Base-by-base conservation (phyloP, 2,329 filamentous ascomycete species). In the Boeremia exigua region DNA sequence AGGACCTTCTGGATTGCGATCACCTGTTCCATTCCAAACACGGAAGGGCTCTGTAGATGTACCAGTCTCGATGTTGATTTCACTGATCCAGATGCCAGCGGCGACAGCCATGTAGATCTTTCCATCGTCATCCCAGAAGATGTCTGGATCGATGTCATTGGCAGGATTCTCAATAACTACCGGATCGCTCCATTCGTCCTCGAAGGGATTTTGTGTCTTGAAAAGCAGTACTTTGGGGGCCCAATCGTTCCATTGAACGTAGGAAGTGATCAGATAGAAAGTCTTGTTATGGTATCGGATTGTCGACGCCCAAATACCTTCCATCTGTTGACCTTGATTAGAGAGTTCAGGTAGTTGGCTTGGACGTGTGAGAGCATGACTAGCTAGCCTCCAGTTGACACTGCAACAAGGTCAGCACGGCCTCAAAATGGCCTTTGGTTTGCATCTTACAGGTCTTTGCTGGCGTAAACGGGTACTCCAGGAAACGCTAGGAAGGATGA, bases 71-170 rank as follows among this genome's bases (percentile, higher is more conserved):
- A 77, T 63, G 47, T 77, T 63, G 25, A 77, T 65, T 19, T 68
- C 63, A 12, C 60, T 53, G 15, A 72, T 61, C 15, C 63, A 54
- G 25, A 75, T 72, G 1, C 70, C 71, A 12, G 28, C 27, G 8
- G 40, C 49, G 11, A 48, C 45, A 39, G 67, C 62, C 40, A 74
- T 78, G 53, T 85, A 86, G 0, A 79, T 73, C 53, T 78, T 81
- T 1, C 83, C 84, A 42, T 86, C 80, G 0, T 79, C 78, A 45
- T 86, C 81, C 81, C 83, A 86, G 61, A 84, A 83, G 7, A 80
- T 78, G 30, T 78, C 80, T 0, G 83, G 81, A 48, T 87, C 85
- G 48, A 61, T 63, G 48, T 87, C 85, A 47, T 60, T 63, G 6
- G n/a, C 61, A 52, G 11, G 63, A 62, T 17, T 71, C 71, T 70